A percentile compares a stretch with the other conserved stretches of the same genome.
phyloP scores from a whole-genome alignment of 2,329 filamentous ascomycete species.

The Pyrenophora seminiperda region DNA sequence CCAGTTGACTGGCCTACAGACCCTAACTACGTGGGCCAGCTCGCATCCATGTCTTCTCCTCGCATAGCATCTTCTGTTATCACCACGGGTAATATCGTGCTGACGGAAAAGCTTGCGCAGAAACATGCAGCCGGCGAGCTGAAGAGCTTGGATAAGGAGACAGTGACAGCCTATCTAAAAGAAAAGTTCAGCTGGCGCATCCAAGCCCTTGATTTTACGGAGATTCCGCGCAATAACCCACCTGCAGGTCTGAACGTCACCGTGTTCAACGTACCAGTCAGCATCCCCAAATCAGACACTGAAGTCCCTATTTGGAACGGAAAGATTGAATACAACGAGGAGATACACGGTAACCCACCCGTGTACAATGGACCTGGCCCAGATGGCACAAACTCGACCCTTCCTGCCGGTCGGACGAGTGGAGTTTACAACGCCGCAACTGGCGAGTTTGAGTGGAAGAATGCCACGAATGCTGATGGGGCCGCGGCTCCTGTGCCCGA shows the following conservation, averaged over 20 bases:
- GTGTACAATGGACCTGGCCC: slow-evolving; percentile 25
- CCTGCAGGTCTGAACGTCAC: slow-evolving; percentile 40
- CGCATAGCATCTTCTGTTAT: slow-evolving; percentile 44
- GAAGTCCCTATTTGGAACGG: slow-evolving; percentile 37
- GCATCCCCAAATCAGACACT: slow-evolving; percentile 28
- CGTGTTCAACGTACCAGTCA: slow-evolving; percentile 32
- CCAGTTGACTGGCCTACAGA: slow-evolving; percentile 45
- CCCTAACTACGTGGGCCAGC: slow-evolving; percentile 50
- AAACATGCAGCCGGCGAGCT: slow-evolving; percentile 34
- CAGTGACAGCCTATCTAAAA: slow-evolving; percentile 34
- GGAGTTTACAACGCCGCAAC: slow-evolving; percentile 18
- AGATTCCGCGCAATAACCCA: slow-evolving; percentile 35
- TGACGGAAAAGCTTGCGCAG: slow-evolving; percentile 45
- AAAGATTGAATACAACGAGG: slow-evolving; percentile 26
- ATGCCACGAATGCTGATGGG: slow-evolving; percentile 13
- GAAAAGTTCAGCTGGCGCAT: slow-evolving; percentile 41
- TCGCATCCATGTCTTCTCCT: slow-evolving; percentile 47
- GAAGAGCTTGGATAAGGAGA: slow-evolving; percentile 27
- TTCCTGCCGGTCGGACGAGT: slow-evolving; percentile 11
- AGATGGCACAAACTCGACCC: slow-evolving; percentile 22
- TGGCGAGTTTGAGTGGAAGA: slow-evolving; percentile 24
- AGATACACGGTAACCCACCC: slow-evolving; percentile 37
- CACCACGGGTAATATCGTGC: slow-evolving; percentile 49
- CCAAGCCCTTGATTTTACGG: slow-evolving; percentile 35
- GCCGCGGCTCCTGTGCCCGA: background rate